Evolutionary conservation across 139 green algal genomes (phyloP), one percentile per base, ranked within the genome.

Genomic region (Ostreobium quekettii): DNA sequence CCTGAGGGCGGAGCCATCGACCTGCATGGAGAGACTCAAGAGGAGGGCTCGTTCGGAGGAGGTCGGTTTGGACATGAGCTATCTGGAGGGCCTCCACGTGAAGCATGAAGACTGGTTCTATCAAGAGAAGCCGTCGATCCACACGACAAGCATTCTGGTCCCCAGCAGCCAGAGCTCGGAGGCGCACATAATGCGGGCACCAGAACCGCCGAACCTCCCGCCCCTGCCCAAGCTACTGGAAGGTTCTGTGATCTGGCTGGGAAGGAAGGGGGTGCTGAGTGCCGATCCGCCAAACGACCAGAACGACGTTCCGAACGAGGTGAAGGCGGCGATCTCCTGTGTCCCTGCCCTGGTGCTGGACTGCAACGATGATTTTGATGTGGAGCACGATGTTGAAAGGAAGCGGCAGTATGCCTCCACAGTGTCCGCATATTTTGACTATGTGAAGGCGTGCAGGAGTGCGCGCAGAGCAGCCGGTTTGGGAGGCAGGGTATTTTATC

Each of bases 41-140:
- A 58, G 61, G 49, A 75, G 87, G 19, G 71, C 48, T 1, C 70
- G 82, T 0, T 46, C 53, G 36, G 85, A 89, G 75, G 83, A 89
- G 71, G 66, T 19, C 4, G 66, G 42, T 4, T 74, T 93, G 28
- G 66, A 62, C 37, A 71, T 84, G 5, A 76, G 83, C 0, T 98
- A 98, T 78, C 77, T 98, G 35, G 73, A 76, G 49, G 56, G 71
- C 36, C 80, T 97, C 56, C 91, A 97, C 71, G 60, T 83, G 33
- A 92, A 92, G 63, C 92, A 98, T 71, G 92, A 97, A 78, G 82
- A 94, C 59, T 98, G 92, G 92, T 74, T 95, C n/a, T 67, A 64
- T 39, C 47, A 24, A 32, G 35, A 39, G 2, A 72, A 63, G 64
- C 28, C n/a, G 3, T n/a, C n/a, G n/a, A n/a, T n/a, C n/a, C n/a